Evolutionary conservation across 225 moss, liverwort and hornwort genomes (phyloP).

Genomic region (Lunularia cruciata): DNA sequence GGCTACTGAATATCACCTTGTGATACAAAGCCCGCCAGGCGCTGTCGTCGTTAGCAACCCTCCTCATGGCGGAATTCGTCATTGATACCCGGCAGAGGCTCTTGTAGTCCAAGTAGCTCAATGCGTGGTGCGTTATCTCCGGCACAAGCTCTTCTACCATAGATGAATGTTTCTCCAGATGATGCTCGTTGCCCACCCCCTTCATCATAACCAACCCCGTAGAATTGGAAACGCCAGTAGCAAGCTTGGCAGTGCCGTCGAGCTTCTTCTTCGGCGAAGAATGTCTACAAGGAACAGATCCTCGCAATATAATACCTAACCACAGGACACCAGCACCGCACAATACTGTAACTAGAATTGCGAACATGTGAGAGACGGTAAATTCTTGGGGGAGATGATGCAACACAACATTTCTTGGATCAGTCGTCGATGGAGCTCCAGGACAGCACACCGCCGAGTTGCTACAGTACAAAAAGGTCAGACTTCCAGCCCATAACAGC

Average conservation of each 20-base stretch:
- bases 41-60: slow-evolving; percentile 63
- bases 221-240: slow-evolving; percentile 17
- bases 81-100: slow-evolving; percentile 61
- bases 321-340: slow-evolving; percentile 44
- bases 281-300: slow-evolving; percentile 23
- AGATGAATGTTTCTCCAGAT: slow-evolving; percentile 42
- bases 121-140: slow-evolving; percentile 63
- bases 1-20: slow-evolving; percentile 47
- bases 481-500: slow-evolving; percentile 27
- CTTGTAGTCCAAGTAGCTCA: slow-evolving; percentile 61
- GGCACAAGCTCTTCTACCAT: slow-evolving; percentile 70
- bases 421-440: slow-evolving; percentile 20
- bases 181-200: slow-evolving; percentile 18
- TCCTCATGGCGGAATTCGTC: slow-evolving; percentile 59
- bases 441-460: slow-evolving; percentile 22
- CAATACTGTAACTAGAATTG: slow-evolving; percentile 38
- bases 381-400: slow-evolving; percentile 33
- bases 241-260: slow-evolving; percentile 26
- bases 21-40: slow-evolving; percentile 63
- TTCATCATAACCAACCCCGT: slow-evolving; percentile 14
- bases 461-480: slow-evolving; percentile 21
- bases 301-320: slow-evolving; percentile 35
- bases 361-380: slow-evolving; percentile 32
- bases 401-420: slow-evolving; percentile 29
- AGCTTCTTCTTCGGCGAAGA: slow-evolving; percentile 32